Evolutionary conservation across 495 filamentous ascomycete genomes (phyloP), one percentile per base, ranked within the genome.

Genomic region (Penicillium taxi): DNA sequence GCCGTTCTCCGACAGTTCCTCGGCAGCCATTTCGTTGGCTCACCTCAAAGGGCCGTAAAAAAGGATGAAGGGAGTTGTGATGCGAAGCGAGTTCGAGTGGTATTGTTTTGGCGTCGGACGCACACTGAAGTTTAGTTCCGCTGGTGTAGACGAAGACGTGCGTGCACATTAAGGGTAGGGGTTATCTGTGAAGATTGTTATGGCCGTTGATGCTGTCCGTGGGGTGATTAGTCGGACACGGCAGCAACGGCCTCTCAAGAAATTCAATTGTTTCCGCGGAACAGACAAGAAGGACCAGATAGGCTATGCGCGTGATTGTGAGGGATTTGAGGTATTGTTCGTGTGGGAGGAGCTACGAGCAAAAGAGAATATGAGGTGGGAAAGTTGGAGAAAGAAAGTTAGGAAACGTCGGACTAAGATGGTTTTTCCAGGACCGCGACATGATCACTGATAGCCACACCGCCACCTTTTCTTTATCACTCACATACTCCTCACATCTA

Each of bases 1-100:
- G 45, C 59, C 52, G 42, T 56, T 53, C 36, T 65, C 64, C 11
- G 61, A 59, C 37, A 67, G 48, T 34, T 61, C 61, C 39, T 61
- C 58, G 14, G 61, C 52, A 40, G 59, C 56, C 66, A 70, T 69
- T 9, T 41, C 43, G 42, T 37, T 30, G 29, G 32, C 42, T 20
- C 47, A 35, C 42, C 30, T n/a, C n/a, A n/a, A n/a, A n/a, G n/a
- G n/a, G n/a, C n/a, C n/a, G n/a, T n/a, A n/a, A n/a, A n/a, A n/a
- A n/a, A n/a, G n/a, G n/a, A n/a, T n/a, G n/a, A n/a, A n/a, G n/a
- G n/a, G 29, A 35, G 31, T 30, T 32, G 29, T 20, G 15, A 32
- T 21, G 32, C 13, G 26, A 18, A 28, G 32, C 11, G 13, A 17
- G 40, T 9, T 20, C 21, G 13, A 13, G 33, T 17, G 16, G 20